Evolutionary conservation across 441 rosid species (phyloP).

Genomic region (Melastoma candidum): DNA sequence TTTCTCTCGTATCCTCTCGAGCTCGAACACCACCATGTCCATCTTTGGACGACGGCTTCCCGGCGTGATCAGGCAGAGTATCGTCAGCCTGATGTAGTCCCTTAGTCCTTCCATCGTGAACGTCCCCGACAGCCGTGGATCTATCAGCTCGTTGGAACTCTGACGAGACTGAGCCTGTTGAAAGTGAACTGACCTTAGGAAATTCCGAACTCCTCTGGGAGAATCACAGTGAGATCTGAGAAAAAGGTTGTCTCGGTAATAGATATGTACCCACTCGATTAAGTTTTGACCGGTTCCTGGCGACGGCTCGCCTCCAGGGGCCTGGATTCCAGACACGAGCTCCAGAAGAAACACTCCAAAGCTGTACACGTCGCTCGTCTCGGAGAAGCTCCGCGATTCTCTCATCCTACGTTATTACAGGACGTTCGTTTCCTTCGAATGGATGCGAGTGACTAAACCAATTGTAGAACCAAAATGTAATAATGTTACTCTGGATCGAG

Average conservation of each 20-base stretch:
- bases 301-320: slow-evolving; percentile 17
- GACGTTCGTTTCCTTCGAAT: not conserved
- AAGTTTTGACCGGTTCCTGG: slow-evolving; percentile 32
- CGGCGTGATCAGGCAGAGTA: slow-evolving; percentile 36
- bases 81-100: slow-evolving; percentile 31
- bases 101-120: slow-evolving; percentile 38
- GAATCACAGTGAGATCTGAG: not conserved
- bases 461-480: slow-evolving; percentile 11
- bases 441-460: slow-evolving; percentile 2
- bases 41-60: slow-evolving; percentile 35
- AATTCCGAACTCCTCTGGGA: too few relatives aligned
- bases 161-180: slow-evolving; percentile 31
- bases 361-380: slow-evolving; percentile 47
- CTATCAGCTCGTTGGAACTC: slow-evolving; percentile 29
- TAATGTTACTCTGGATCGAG: slow-evolving; percentile 47
- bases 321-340: slow-evolving; percentile 43
- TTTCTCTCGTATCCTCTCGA: slow-evolving; percentile 36
- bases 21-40: slow-evolving; percentile 33
- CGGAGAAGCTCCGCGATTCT: slow-evolving; percentile 25
- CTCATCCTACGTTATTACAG: slow-evolving; percentile 25
- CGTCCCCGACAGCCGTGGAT: slow-evolving; percentile 28
- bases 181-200: not conserved
- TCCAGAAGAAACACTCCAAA: slow-evolving; percentile 63
- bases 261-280: slow-evolving; percentile 36
- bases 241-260: not conserved